Base-by-base conservation (phyloP, 257 asterid genomes). In the Solanum pennellii region DNA sequence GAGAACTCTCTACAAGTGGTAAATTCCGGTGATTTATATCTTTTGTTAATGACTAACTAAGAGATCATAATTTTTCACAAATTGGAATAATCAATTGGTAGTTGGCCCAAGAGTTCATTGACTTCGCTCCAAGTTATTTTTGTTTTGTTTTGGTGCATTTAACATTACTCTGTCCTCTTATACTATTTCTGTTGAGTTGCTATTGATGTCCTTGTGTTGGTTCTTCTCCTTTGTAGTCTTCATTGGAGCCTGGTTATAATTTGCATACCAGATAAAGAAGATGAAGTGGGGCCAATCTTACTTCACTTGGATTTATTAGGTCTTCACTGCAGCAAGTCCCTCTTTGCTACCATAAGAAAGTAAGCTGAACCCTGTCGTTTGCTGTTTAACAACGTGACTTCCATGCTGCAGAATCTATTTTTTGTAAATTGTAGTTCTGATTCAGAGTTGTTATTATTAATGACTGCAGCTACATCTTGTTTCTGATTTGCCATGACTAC, bases 161-260 rank as follows among this genome's bases (percentile, higher is more conserved):
- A 37, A 44, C 62, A 44, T 44, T 25, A 35, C 39, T 44, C 14
- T 77, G 60, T 44, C 37, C 60, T 44, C 65, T 77, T 44, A 16
- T 37, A 44, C 84, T 44, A n/a, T 77, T 77, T 77, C 20, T 16
- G 27, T 44, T 77, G 39, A 25, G 9, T 35, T 77, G 84, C 65
- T 77, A 25, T 77, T 77, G 65, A 77, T 77, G 84, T 44, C 41
- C 62, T 25, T 44, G 23, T 77, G 65, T 89, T 89, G 87, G 84
- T 86, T 85, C 76, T 42, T 86, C 29, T 86, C 45, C 84, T 79
- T 73, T 89, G 86, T 94, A 97, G 99, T 86, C 91, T 44, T 52
- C 99, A 97, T 89, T 97, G 99, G 99, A 97, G 99, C 93, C 92
- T 97, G 98, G 92, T 92, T 90, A 94, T 96, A 87, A 94, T 97